Conservation (phyloP, 257 asterid species). For the Scutellaria galericulata region DNA sequence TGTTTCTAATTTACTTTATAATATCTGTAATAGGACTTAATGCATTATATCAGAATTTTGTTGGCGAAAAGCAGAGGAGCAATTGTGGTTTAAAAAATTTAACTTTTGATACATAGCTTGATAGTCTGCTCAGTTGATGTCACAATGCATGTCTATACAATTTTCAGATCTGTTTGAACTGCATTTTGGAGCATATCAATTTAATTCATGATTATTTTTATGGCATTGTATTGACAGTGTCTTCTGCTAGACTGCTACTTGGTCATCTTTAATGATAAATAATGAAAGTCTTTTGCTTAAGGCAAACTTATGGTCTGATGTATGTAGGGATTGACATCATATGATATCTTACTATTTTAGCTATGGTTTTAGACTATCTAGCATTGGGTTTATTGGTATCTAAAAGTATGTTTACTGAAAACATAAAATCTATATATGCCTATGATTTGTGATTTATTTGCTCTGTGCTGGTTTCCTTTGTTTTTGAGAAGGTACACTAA, state of each 20-base stretch:
- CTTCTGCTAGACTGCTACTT: not conserved
- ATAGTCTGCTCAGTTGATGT: not conserved
- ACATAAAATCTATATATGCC: too few relatives aligned
- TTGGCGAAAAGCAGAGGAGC: slow-evolving; percentile 94
- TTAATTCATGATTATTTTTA: slow-evolving; percentile 7
- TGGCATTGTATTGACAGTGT: not conserved
- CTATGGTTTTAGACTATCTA: too few relatives aligned
- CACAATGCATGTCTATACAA: not conserved
- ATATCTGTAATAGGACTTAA: slow-evolving; percentile 54
- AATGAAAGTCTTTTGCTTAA: not conserved
- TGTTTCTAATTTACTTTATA: slow-evolving; percentile 27
- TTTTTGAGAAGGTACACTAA: too few relatives aligned
- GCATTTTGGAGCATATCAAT: slow-evolving; percentile 5
- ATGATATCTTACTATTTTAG: too few relatives aligned
- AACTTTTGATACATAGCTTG: slow-evolving; percentile 36
- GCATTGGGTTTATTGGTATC: too few relatives aligned
- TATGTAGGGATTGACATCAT: not conserved
- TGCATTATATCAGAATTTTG: slow-evolving; percentile 89
- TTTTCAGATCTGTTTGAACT: slow-evolving; percentile 12
- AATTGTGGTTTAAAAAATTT: slow-evolving; percentile 67
- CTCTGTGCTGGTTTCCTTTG: too few relatives aligned
- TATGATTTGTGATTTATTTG: too few relatives aligned
- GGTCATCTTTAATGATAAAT: not conserved
- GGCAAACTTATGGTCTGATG: not conserved
- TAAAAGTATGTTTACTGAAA: too few relatives aligned